These are phyloP conservation scores for Wickerhamiella brachini DNA, from an alignment of 805 yeast genomes.

Conservation along the genomic window DNA sequence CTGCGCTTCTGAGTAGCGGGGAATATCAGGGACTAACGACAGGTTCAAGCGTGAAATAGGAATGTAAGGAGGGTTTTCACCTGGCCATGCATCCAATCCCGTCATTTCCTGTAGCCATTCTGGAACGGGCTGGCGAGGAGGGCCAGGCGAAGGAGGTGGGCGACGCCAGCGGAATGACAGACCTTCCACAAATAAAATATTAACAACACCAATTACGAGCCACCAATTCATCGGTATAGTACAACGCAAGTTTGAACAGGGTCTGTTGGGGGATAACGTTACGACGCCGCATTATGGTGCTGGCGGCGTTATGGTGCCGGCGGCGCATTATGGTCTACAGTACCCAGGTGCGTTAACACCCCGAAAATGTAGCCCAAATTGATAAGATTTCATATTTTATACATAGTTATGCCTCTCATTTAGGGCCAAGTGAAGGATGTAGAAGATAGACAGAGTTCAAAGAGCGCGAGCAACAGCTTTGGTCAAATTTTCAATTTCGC, in stretches of 20 bases:
- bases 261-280: background rate
- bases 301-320: no score
- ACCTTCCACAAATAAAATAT: background rate
- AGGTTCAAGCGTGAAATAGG: conserved; percentile 54
- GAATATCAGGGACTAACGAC: conserved; percentile 35
- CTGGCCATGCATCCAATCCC: conserved; percentile 73
- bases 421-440: no score
- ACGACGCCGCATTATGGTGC: background rate
- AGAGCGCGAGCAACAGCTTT: background rate
- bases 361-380: no score
- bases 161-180: background rate
- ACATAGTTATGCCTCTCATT: no score
- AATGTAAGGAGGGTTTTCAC: conserved; percentile 57
- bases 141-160: background rate
- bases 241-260: background rate
- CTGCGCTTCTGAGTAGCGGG: conserved; percentile 28
- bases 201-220: background rate
- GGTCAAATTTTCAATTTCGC: background rate
- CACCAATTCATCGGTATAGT: background rate
- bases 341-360: no score
- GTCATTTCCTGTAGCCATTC: conserved; percentile 66
- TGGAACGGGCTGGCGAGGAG: conserved; percentile 44
- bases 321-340: no score
- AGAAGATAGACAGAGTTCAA: no score
- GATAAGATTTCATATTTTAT: no score